Base-by-base conservation (phyloP, 495 filamentous ascomycete species). In the Xylaria telfairii region DNA sequence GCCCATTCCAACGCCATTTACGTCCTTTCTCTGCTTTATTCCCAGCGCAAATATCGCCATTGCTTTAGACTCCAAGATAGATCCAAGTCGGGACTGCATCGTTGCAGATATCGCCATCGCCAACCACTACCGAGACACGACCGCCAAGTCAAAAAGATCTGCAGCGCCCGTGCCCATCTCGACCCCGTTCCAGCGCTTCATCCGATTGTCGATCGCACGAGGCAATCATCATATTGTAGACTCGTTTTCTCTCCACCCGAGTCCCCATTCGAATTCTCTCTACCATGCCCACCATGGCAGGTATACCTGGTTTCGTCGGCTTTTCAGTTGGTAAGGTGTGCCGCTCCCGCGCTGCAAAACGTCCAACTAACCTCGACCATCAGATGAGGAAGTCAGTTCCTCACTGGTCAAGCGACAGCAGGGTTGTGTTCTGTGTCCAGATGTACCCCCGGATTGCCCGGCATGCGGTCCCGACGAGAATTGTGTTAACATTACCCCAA, bases 401-500 rank as follows among this genome's bases (percentile, higher is more conserved):
- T 37, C 75, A 4, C 64, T 78, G 39, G 60, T 68, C 37, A 77
- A 74, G 46, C 71, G 79, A 72, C 73, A 78, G 46, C 73, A 74
- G 30, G 76, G 74, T 0, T 81, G 79, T 49, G 54, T 79, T 3
- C 60, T 72, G 28, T 81, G 79, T 46, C 74, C 76, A 26, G 73
- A 74, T 44, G 37, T 41, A 3, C 57, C 80, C 42, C 77, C 76
- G 1, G 70, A 90, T 0, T 84, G 82, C 47, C 90, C 87, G 3
- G 76, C 81, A 37, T 96, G 93, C 80, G 71, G 30, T 26, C 57
- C 69, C 5, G 77, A 70, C 54, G 73, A 77, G 26, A 73, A 51
- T 12, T 86, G 84, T 68, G 79, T 82, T 54, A 79, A 75, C n/a
- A 66, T 77, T n/a, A 71, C 80, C 8, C 71, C 72, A 21, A 75